These are phyloP conservation scores for Naumovozyma baii DNA, from an alignment of 805 yeast species.

Conservation along the genomic window DNA sequence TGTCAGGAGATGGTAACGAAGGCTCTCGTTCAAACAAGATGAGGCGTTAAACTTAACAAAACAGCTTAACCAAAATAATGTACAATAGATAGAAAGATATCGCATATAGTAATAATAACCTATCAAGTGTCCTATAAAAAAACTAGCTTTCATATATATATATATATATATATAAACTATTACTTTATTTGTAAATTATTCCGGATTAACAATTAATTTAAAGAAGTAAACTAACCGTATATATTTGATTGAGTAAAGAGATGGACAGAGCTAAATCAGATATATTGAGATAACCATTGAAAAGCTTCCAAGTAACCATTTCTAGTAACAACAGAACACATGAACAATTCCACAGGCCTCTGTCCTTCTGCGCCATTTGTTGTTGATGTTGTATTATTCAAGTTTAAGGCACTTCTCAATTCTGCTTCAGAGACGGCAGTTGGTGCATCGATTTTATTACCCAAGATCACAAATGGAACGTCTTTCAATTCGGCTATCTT, in stretches of 20 bases:
- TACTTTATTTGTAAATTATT: too few species aligned
- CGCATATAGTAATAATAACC: neutral
- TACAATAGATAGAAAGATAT: neutral
- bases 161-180: too few species aligned
- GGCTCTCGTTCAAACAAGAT: constrained; percentile 20
- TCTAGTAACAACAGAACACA: constrained; percentile 98
- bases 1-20: constrained; percentile 24
- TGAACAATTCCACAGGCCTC: constrained; percentile 91
- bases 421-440: constrained; percentile 93
- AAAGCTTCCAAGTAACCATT: constrained; percentile 98
- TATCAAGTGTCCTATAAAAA: too few species aligned
- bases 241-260: too few species aligned
- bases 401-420: constrained; percentile 79
- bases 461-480: constrained; percentile 89
- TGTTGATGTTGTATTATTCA: constrained; percentile 86
- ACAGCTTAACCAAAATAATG: neutral
- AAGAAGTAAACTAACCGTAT: too few species aligned
- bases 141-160: too few species aligned
- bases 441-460: constrained; percentile 93
- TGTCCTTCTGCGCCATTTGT: constrained; percentile 48
- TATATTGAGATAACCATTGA: constrained; percentile 96
- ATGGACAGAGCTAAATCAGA: too few species aligned
- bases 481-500: constrained; percentile 81
- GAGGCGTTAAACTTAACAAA: constrained; percentile 5
- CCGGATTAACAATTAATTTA: too few species aligned